Percentiles rank a stretch among this genome's conserved stretches.
phyloP scores from a whole-genome alignment of 768 basidiomycete genomes.

The Pholiota conissans region DNA sequence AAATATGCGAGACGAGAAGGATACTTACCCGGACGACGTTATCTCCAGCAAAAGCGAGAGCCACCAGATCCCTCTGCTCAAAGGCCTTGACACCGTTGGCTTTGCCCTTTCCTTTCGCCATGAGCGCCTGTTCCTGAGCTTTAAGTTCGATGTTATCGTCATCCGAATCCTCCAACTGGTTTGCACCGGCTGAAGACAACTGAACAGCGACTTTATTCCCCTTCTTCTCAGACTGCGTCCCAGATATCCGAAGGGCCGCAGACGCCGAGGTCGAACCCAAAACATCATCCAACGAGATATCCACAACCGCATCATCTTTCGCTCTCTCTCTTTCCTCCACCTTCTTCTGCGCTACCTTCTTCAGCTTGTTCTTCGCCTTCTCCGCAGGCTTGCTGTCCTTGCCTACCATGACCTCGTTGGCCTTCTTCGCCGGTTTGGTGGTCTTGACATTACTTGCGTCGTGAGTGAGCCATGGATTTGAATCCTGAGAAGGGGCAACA shows the following conservation, averaged over 20 bases:
- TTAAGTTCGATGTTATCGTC: constrained; percentile 68
- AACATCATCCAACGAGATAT: constrained; percentile 64
- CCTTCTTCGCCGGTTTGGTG: constrained; percentile 59
- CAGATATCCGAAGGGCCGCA: not conserved
- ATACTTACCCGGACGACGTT: constrained; percentile 83
- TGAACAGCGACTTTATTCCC: constrained; percentile 34
- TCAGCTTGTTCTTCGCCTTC: constrained; percentile 75
- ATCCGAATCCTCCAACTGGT: constrained; percentile 48
- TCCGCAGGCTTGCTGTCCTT: constrained; percentile 61
- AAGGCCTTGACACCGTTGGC: constrained; percentile 61
- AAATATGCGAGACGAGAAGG: not conserved
- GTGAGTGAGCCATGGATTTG: constrained; percentile 83
- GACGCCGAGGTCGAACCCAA: constrained; percentile 40
- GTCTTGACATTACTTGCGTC: constrained; percentile 21
- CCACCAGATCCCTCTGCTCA: constrained; percentile 89
- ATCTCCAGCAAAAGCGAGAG: constrained; percentile 95
- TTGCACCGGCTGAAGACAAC: constrained; percentile 50
- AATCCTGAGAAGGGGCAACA: constrained; percentile 16
- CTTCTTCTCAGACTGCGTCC: constrained; percentile 26
- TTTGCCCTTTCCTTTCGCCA: constrained; percentile 45
- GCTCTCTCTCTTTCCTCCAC: constrained; percentile 58
- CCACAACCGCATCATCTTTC: constrained; percentile 75
- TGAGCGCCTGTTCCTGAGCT: constrained; percentile 56
- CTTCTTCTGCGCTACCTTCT: constrained; percentile 60
- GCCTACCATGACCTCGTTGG: constrained; percentile 69